Percentiles rank a stretch among this genome's conserved stretches.
Evolutionary conservation across 2,329 filamentous ascomycete species (phyloP).

Genomic region (Trichoderma simmonsii): DNA sequence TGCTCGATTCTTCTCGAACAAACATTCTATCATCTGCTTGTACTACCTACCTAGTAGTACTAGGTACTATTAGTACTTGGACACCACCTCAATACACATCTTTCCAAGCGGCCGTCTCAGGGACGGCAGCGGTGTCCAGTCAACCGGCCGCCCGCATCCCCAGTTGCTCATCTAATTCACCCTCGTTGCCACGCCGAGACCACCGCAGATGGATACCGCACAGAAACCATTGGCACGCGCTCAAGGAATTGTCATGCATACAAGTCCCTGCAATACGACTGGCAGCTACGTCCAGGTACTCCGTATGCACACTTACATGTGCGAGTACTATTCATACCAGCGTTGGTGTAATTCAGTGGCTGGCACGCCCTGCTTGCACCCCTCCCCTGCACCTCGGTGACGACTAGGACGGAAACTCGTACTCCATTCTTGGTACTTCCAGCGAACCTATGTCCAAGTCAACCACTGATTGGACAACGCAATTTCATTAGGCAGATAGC

Average conservation of each 20-base stretch:
- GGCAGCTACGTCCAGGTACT: background rate
- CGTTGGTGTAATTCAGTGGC: background rate
- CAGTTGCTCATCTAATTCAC: background rate
- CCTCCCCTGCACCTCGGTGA: constrained; percentile 29
- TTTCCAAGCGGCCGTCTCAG: background rate
- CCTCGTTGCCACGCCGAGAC: background rate
- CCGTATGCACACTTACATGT: background rate
- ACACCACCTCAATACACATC: background rate
- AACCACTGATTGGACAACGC: constrained; percentile 27
- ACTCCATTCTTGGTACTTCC: background rate
- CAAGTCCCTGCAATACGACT: background rate
- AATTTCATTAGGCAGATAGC: constrained; percentile 21
- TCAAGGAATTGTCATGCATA: background rate
- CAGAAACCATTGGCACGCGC: background rate
- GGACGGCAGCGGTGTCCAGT: background rate
- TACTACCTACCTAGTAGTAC: background rate
- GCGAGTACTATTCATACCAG: background rate
- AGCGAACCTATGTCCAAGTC: constrained; percentile 9
- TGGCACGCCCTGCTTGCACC: constrained; percentile 19
- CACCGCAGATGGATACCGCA: background rate
- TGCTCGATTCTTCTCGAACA: background rate
- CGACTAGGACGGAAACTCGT: constrained; percentile 21
- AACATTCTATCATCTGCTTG: background rate
- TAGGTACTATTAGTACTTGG: background rate
- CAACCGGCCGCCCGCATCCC: background rate